Percentiles rank a stretch among this genome's conserved stretches.
These are phyloP conservation scores for Toxoplasma gondii DNA, from an alignment of 169 alveolate genomes.

Conservation along the genomic window DNA sequence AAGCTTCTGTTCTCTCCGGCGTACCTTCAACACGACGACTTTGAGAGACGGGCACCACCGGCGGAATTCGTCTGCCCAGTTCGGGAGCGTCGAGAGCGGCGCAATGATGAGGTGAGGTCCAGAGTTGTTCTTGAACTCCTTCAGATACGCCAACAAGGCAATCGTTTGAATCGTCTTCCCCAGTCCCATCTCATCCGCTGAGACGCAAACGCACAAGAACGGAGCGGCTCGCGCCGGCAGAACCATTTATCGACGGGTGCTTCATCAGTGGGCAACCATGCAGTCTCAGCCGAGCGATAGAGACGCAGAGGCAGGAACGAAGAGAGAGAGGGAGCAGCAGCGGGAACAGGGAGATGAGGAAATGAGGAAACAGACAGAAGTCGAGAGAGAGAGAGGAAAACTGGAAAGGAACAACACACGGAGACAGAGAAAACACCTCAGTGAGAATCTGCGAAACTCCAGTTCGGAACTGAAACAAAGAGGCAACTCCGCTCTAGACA, in stretches of 20 bases:
- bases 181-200: slow-evolving; percentile 75
- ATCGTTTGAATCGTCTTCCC: slow-evolving; percentile 69
- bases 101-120: slow-evolving; percentile 70
- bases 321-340: neutral
- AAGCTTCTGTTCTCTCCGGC: too few relatives aligned
- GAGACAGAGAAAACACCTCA: neutral
- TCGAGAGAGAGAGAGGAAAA: neutral
- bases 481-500: too few relatives aligned
- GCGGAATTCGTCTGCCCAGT: slow-evolving; percentile 93
- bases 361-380: neutral
- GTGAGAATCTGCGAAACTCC: too few relatives aligned
- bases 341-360: neutral
- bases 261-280: neutral
- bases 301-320: neutral
- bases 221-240: neutral
- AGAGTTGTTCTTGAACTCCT: slow-evolving; percentile 34
- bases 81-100: slow-evolving; percentile 94
- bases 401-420: neutral
- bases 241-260: neutral
- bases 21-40: slow-evolving; percentile 82
- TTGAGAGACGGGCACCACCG: slow-evolving; percentile 94
- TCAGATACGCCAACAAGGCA: slow-evolving; percentile 61
- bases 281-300: neutral
- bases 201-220: neutral
- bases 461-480: too few relatives aligned